Conservation (phyloP, 1,284 basidiomycete genomes). For the Ustilago esculenta region DNA sequence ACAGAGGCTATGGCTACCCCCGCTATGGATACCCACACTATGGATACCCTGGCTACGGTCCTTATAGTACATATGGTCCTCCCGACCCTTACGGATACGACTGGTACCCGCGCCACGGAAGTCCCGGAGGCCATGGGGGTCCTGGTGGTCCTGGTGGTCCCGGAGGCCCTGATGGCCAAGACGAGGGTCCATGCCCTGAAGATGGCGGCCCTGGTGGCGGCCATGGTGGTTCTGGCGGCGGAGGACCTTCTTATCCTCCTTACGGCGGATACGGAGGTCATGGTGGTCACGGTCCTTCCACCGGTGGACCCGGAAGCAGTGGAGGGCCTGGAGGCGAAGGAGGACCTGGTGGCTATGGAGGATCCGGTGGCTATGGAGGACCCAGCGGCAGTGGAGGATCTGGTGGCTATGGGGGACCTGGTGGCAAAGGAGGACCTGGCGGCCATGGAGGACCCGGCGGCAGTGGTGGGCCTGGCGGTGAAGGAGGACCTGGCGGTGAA, state of each 20-base stretch:
- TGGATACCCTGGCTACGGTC: not conserved
- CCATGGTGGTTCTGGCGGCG: slow-evolving; percentile 6
- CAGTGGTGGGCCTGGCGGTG: not conserved
- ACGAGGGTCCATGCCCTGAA: no score
- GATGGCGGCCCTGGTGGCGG: slow-evolving; percentile 16
- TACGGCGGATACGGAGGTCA: slow-evolving; percentile 1
- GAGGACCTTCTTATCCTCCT: not conserved
- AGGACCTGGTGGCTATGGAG: no score
- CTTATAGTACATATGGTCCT: not conserved
- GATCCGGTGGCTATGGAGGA: no score
- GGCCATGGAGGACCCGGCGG: not conserved
- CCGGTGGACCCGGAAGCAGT: no score
- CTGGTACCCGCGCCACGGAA: no score
- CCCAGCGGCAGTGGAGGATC: no score
- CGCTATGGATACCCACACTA: not conserved
- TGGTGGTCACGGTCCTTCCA: no score
- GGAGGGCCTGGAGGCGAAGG: not conserved
- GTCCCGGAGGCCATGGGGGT: no score
- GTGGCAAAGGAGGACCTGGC: no score
- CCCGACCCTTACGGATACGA: no score
- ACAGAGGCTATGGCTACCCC: not conserved
- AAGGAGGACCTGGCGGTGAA: not conserved
- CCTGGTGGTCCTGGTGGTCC: slow-evolving; percentile 8
- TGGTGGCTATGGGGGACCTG: not conserved
- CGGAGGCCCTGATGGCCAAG: slow-evolving; percentile 5